Base-by-base conservation (phyloP, 1,284 basidiomycete genomes). In the Grifola frondosa region DNA sequence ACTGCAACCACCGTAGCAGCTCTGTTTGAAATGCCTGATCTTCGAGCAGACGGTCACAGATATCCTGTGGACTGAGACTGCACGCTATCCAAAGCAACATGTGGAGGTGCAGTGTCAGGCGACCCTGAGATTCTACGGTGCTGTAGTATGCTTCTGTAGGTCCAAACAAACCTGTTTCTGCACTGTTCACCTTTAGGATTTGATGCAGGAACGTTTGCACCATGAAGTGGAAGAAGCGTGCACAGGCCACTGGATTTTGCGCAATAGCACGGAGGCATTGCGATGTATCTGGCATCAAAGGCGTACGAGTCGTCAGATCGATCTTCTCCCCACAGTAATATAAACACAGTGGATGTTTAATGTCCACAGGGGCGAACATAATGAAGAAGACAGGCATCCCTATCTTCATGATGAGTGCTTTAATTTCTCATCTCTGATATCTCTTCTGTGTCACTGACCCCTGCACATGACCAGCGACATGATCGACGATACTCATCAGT, bases 11-110 rank as follows among this genome's bases (percentile, higher is more conserved):
- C 1, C n/a, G 21, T 5, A 57, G 19, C 5, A 64, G 29, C 4
- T 37, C 20, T 15, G 26, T 28, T 25, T n/a, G n/a, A n/a, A n/a
- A n/a, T n/a, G n/a, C n/a, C n/a, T 48, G 40, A 26, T 52, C 40
- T 1, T 15, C 48, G n/a, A 59, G 24, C 3, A 63, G 21, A 15
- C 40, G 42, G 19, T 62, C 53, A 2, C 59, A 46, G 4, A 63
- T 54, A 19, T 60, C 56, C 34, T 62, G 53, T 4, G 64, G 61
- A 6, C 57, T 54, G 6, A 62, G 28, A 8, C 46, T 42, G 19
- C 52, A 46, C 30, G 44, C 30, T 9, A 65, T 57, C 64, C 64
- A 68, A 3, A 66, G 22, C 1, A 68, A 29, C 6, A 61, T 26
- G 23, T 49, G 48, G 2, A 49, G 24, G 29, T 49, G 48, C 8